These are phyloP conservation scores for Kwoniella europaea DNA, from an alignment of 768 basidiomycete species.

Conservation along the genomic window DNA sequence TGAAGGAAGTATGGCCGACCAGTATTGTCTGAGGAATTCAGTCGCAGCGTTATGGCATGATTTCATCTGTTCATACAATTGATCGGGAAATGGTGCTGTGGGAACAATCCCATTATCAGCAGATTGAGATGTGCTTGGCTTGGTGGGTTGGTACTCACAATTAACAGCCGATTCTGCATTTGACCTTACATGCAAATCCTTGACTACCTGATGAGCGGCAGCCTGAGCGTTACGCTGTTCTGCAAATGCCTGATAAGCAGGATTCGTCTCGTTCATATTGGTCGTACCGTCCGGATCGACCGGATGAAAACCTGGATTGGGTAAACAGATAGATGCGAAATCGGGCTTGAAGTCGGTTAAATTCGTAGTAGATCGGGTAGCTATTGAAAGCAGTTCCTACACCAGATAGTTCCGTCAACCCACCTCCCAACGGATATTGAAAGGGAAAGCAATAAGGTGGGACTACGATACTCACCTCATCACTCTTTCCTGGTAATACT, in stretches of 20 bases:
- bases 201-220: conserved; percentile 41
- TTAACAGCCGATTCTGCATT: conserved; percentile 42
- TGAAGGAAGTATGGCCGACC: conserved; percentile 83
- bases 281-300: conserved; percentile 27
- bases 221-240: conserved; percentile 35
- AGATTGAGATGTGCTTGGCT: neutral
- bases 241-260: conserved; percentile 28
- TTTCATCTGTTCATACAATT: conserved; percentile 78
- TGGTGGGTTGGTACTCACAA: conserved; percentile 27
- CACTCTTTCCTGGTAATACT: conserved; percentile 40
- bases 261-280: neutral
- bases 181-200: conserved; percentile 37
- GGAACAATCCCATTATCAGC: neutral
- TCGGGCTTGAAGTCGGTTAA: conserved; percentile 25
- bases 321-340: conserved; percentile 34
- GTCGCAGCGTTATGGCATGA: conserved; percentile 91
- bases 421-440: too few relatives aligned
- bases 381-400: conserved; percentile 33
- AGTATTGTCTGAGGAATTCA: conserved; percentile 95
- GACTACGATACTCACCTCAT: conserved; percentile 39
- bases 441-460: neutral
- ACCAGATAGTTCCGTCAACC: too few relatives aligned
- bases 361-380: conserved; percentile 4
- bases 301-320: conserved; percentile 24
- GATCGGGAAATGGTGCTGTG: conserved; percentile 78